Base-by-base conservation (phyloP, 2,329 filamentous ascomycete species). In the Nothopassalora personata region DNA sequence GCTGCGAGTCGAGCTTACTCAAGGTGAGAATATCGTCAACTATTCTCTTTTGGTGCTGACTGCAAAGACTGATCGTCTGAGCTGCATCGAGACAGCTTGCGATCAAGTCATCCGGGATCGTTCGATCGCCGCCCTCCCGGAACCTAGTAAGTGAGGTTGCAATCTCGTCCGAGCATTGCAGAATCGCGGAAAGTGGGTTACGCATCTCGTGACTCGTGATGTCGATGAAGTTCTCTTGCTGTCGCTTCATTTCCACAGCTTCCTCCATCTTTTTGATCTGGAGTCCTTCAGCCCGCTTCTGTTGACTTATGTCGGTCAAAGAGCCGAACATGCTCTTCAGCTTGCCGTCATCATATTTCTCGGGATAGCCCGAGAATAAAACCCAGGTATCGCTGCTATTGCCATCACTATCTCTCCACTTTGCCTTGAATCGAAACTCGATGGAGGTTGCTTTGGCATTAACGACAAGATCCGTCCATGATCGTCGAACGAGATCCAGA, bases 221-320 rank as follows among this genome's bases (percentile, higher is more conserved):
- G 58, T 75, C 73, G 51, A 75, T 74, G 59, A 75, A 74, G 49
- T 66, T 72, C 53, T 72, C 71, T 68, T 93, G 90, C 68, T 89
- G 87, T 5, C 86, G 80, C 72, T 94, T 94, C 61, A 91, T 80
- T 70, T 93, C 88, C 1, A 92, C 84, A 0, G 90, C 91, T 71
- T 94, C 90, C 68, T 92, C 84, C 68, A 89, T 87, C 59, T 89
- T 85, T 48, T 86, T 82, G 67, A 83, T 90, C 72, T 95, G 89
- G 34, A 91, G 85, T 50, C 87, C 86, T 72, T 95, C 90, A 1
- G 90, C 90, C 80, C 87, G 87, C 72, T 95, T 96, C 71, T 94
- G 89, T 56, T 88, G 84, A 18, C 88, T 91, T 64, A 96, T 95
- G 68, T 95, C 90, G 0, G 90, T 93, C 54, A 95, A 87, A 68